Percentiles rank a stretch among this genome's conserved stretches.
These are phyloP conservation scores for Salvia rosmarinus DNA, from an alignment of 257 asterid genomes.

Conservation along the genomic window DNA sequence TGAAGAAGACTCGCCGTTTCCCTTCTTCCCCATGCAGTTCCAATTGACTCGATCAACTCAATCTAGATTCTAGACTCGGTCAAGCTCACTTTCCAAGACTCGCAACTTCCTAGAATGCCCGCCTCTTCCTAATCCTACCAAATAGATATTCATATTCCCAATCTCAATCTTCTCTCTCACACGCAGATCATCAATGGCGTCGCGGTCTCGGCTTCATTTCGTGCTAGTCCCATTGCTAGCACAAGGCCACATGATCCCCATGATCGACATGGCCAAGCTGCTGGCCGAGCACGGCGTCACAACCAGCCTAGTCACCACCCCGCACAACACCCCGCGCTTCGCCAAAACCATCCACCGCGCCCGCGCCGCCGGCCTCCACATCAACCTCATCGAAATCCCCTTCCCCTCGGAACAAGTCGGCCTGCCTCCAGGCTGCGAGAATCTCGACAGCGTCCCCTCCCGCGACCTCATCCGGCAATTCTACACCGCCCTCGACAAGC, in stretches of 20 bases:
- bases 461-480: constrained; percentile 54
- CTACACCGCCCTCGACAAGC: constrained; percentile 49
- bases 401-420: constrained; percentile 68
- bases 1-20: too few relatives aligned
- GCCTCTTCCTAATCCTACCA: too few relatives aligned
- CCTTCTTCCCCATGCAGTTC: too few relatives aligned
- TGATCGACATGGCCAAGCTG: constrained; percentile 74
- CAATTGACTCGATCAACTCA: constrained; percentile 42
- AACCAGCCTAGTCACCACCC: constrained; percentile 63
- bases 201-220: constrained; percentile 43
- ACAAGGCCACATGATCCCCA: constrained; percentile 80
- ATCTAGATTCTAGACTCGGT: constrained; percentile 20
- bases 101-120: background rate
- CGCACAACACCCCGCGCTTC: constrained; percentile 58
- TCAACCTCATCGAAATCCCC: constrained; percentile 54
- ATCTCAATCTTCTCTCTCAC: background rate
- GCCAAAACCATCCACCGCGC: constrained; percentile 47
- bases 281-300: constrained; percentile 57
- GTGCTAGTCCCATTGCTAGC: constrained; percentile 70
- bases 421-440: constrained; percentile 69
- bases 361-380: constrained; percentile 39
- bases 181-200: background rate
- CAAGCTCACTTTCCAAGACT: constrained; percentile 34
- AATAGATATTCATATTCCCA: background rate
- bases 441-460: constrained; percentile 73